phyloP scores from a whole-genome alignment of 1,139 yeast species.

The Starmera stellimalicola region DNA sequence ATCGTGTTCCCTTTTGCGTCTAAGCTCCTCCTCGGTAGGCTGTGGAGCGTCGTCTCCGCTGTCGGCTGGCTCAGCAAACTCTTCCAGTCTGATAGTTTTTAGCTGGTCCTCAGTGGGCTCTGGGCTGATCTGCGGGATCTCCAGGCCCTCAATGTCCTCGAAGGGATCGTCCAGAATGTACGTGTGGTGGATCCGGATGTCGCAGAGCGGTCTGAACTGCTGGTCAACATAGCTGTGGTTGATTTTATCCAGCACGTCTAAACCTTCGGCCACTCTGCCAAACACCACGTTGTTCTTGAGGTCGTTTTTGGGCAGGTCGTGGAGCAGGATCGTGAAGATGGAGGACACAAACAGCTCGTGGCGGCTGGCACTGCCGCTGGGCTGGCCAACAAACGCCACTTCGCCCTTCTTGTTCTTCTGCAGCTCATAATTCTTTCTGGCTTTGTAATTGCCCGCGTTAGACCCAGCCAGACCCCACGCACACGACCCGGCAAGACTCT shows the following conservation, averaged over 20 bases:
- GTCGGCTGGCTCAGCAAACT: conserved; percentile 14
- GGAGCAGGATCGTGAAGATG: conserved; percentile 20
- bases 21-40: conserved; percentile 11
- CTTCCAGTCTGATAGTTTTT: conserved; percentile 26
- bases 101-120: conserved; percentile 29
- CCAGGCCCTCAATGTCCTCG: conserved; percentile 27
- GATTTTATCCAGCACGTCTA: conserved; percentile 35
- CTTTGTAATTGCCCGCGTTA: conserved; percentile 12
- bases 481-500: conserved; percentile 24
- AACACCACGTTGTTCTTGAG: conserved; percentile 25
- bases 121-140: conserved; percentile 21
- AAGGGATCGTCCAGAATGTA: conserved; percentile 49
- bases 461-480: conserved; percentile 25
- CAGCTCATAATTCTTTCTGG: conserved; percentile 10
- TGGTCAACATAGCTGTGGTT: conserved; percentile 32
- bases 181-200: conserved; percentile 42
- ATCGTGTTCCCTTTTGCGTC: conserved; percentile 25
- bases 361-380: conserved; percentile 8
- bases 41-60: conserved; percentile 10
- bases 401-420: conserved; percentile 26
- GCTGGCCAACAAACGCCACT: conserved; percentile 26
- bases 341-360: conserved; percentile 7
- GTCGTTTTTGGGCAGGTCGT: conserved; percentile 17
- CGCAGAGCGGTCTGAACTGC: conserved; percentile 32
- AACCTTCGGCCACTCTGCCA: conserved; percentile 47